These are phyloP conservation scores for Rhodamnia argentea DNA, from an alignment of 345 rosid genomes.

Conservation along the genomic window DNA sequence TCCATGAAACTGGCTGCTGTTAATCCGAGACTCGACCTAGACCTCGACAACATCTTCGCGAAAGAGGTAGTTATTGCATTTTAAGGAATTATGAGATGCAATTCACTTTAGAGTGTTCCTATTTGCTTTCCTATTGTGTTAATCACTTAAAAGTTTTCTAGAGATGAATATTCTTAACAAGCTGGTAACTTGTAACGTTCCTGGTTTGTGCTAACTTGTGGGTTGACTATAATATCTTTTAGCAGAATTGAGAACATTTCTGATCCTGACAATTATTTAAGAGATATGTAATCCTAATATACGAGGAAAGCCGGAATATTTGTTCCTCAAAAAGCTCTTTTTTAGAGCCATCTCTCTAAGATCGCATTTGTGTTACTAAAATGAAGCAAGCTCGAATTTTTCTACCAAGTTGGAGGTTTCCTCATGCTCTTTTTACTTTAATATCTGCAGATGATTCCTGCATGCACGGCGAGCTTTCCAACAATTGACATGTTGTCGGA, in stretches of 20 bases:
- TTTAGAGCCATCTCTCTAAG: background rate
- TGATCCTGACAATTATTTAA: background rate
- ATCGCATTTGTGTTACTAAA: background rate
- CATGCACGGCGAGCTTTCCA: slow-evolving; percentile 20
- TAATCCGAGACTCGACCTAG: slow-evolving; percentile 47
- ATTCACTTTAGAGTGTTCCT: background rate
- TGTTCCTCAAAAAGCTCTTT: background rate
- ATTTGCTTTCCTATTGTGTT: background rate
- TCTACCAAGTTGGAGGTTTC: background rate
- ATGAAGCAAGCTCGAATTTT: background rate
- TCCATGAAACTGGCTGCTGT: slow-evolving; percentile 67
- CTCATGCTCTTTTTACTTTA: background rate
- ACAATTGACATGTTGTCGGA: slow-evolving; percentile 40
- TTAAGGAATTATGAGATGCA: background rate
- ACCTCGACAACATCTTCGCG: slow-evolving; percentile 32
- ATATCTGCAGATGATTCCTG: slow-evolving; percentile 24
- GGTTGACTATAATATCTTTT: background rate
- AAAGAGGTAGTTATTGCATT: slow-evolving; percentile 32
- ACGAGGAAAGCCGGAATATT: background rate
- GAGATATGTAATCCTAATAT: background rate
- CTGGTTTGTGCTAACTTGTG: background rate
- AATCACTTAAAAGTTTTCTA: background rate
- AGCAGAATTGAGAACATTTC: background rate
- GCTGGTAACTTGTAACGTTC: background rate
- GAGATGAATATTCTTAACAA: background rate